These are phyloP conservation scores for Barnettozyma siamensis DNA, from an alignment of 805 yeast genomes.

Conservation along the genomic window DNA sequence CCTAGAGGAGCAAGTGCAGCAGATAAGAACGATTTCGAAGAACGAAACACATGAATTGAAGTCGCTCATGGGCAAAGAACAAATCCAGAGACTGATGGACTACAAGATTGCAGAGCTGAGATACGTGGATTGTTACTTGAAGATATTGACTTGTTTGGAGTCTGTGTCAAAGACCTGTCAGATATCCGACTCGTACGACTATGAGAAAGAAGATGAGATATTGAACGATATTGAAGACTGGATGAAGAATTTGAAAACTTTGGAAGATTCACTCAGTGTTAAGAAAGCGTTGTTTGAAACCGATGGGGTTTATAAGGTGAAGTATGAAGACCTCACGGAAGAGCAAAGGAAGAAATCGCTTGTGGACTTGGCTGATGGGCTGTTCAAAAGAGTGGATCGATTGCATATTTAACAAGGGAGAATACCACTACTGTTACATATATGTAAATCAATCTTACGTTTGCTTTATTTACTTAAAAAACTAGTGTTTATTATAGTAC, in stretches of 20 bases:
- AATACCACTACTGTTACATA: too few relatives aligned
- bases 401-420: conserved; percentile 6
- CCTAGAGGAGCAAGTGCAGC: conserved; percentile 11
- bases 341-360: conserved; percentile 6
- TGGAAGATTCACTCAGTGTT: conserved; percentile 16
- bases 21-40: conserved; percentile 7
- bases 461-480: too few relatives aligned
- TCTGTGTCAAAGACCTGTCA: conserved; percentile 15
- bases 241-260: conserved; percentile 17
- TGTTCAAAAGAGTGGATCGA: conserved; percentile 6
- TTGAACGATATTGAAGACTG: conserved; percentile 18
- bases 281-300: conserved; percentile 10
- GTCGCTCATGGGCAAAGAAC: conserved; percentile 1
- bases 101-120: conserved; percentile 16
- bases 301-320: conserved; percentile 7
- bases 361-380: conserved; percentile 6
- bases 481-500: too few relatives aligned
- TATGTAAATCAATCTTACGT: too few relatives aligned
- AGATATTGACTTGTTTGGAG: conserved; percentile 16
- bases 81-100: conserved; percentile 2
- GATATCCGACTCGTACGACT: conserved; percentile 15
- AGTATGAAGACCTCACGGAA: conserved; percentile 4
- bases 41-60: conserved; percentile 1
- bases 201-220: conserved; percentile 23
- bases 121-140: conserved; percentile 18